These are phyloP conservation scores for Pisolithus microcarpus DNA, from an alignment of 768 basidiomycete genomes.

Conservation along the genomic window DNA sequence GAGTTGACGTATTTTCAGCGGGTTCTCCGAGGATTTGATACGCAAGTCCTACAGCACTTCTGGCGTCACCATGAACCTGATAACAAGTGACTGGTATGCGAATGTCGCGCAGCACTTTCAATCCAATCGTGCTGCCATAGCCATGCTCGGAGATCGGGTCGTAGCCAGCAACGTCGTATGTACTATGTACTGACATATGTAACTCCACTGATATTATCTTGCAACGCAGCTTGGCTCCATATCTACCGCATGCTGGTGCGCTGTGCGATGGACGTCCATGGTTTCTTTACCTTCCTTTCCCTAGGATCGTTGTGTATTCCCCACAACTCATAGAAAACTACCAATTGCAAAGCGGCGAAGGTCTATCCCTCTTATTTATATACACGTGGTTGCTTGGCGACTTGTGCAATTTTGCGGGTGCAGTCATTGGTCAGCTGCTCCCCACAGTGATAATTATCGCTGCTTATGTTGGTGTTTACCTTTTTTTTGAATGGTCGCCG, in stretches of 20 bases:
- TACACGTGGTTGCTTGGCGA: constrained; percentile 81
- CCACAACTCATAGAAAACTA: constrained; percentile 91
- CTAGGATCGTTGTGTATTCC: constrained; percentile 84
- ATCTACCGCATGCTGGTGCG: constrained; percentile 81
- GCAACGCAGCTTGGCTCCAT: constrained; percentile 74
- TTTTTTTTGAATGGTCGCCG: neutral
- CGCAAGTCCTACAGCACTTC: no score
- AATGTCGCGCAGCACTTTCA: no score
- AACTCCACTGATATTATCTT: constrained; percentile 1
- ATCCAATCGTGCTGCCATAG: neutral
- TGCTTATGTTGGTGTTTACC: constrained; percentile 59
- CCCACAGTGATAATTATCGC: constrained; percentile 89
- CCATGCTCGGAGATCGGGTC: constrained; percentile 17
- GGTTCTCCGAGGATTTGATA: no score
- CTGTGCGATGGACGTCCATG: neutral
- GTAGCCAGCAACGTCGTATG: constrained; percentile 32
- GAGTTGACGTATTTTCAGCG: no score
- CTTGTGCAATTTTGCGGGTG: constrained; percentile 67
- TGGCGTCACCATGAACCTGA: no score
- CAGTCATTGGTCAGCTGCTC: constrained; percentile 63
- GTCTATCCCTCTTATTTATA: constrained; percentile 77
- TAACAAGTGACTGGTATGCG: no score
- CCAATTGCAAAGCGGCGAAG: constrained; percentile 85
- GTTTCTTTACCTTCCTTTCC: neutral
- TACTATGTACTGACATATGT: neutral